phyloP scores from a whole-genome alignment of 495 filamentous ascomycete genomes.

The Aspergillus sclerotioniger region DNA sequence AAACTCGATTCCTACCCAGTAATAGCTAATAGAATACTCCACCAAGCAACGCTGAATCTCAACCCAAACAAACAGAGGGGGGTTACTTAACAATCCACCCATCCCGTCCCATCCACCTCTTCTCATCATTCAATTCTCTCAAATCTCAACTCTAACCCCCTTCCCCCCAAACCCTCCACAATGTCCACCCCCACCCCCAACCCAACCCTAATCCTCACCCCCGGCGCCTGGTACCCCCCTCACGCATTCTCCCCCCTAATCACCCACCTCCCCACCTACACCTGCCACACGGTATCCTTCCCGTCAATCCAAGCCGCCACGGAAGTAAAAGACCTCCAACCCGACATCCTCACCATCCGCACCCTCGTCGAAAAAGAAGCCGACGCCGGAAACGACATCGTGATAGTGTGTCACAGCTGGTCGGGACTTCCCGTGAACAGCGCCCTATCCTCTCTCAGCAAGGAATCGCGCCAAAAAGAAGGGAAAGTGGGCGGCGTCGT shows the following conservation, averaged over 20 bases:
- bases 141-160: too few species aligned
- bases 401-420: slow-evolving; percentile 46
- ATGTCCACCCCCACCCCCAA: slow-evolving; percentile 13
- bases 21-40: too few species aligned
- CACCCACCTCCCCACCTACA: slow-evolving; percentile 24
- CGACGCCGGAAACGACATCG: slow-evolving; percentile 32
- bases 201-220: slow-evolving; percentile 34
- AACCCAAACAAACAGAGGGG: too few species aligned
- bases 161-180: too few species aligned
- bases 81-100: too few species aligned
- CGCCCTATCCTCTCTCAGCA: slow-evolving; percentile 47
- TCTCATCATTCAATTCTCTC: too few species aligned
- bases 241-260: slow-evolving; percentile 32
- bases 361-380: slow-evolving; percentile 25
- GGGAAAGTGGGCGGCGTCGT: slow-evolving; percentile 44
- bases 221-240: slow-evolving; percentile 39
- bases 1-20: too few species aligned
- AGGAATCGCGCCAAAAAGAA: slow-evolving; percentile 27
- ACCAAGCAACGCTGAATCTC: too few species aligned
- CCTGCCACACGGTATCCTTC: slow-evolving; percentile 28
- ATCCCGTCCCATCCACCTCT: too few species aligned
- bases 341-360: slow-evolving; percentile 31
- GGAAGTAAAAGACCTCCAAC: slow-evolving; percentile 24
- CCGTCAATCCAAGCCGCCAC: slow-evolving; percentile 33
- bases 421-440: slow-evolving; percentile 49